Conservation (phyloP, 2,329 filamentous ascomycete species). For the Huntiella savannae region DNA sequence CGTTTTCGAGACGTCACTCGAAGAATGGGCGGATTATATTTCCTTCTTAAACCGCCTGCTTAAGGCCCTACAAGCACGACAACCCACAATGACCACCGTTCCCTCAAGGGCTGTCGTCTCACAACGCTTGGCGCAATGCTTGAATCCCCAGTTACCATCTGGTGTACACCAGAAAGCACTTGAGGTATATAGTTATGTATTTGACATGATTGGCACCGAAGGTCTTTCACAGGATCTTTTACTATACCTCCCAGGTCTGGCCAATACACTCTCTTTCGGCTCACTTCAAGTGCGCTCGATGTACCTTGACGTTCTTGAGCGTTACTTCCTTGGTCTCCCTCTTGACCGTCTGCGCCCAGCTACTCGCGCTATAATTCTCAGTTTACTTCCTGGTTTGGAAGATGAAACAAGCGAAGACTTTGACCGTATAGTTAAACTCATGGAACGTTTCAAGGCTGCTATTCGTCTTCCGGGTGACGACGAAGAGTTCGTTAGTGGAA, state of each 20-base stretch:
- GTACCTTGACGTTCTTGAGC: constrained; percentile 70
- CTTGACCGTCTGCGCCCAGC: constrained; percentile 59
- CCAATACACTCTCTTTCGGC: constrained; percentile 80
- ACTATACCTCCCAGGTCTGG: constrained; percentile 76
- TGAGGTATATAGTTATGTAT: constrained; percentile 83
- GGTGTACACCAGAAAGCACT: constrained; percentile 95
- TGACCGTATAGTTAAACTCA: constrained; percentile 60
- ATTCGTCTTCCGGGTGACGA: constrained; percentile 29
- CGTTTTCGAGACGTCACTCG: constrained; percentile 78
- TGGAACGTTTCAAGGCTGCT: constrained; percentile 57
- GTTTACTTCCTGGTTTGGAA: constrained; percentile 78
- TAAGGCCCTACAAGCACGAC: constrained; percentile 82
- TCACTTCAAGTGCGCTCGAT: constrained; percentile 76
- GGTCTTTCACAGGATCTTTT: constrained; percentile 64
- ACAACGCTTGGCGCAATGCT: constrained; percentile 82
- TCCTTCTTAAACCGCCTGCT: constrained; percentile 81
- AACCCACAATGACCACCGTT: constrained; percentile 49
- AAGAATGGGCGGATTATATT: constrained; percentile 99
- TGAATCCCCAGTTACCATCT: constrained; percentile 81
- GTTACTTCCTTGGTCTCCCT: constrained; percentile 55
- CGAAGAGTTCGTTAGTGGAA: constrained; percentile 28
- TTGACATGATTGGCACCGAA: constrained; percentile 65
- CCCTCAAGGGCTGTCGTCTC: constrained; percentile 70
- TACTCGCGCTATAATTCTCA: constrained; percentile 73
- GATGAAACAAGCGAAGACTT: constrained; percentile 97